phyloP scores from a whole-genome alignment of 148 eudicot species.

The Rhododendron simsii region DNA sequence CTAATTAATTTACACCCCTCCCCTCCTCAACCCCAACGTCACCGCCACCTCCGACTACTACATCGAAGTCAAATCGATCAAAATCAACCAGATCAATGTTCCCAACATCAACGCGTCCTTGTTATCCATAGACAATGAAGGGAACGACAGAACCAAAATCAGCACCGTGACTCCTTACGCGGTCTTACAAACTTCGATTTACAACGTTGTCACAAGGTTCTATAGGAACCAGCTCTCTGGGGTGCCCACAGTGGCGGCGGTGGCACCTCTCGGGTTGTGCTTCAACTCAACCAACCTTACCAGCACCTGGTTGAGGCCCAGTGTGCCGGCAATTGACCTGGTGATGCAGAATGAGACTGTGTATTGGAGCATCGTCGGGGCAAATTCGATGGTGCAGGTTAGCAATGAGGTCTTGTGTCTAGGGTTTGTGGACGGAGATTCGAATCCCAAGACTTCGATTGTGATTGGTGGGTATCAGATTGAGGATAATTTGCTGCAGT shows the following conservation, averaged over 20 bases:
- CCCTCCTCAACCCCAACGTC: slow-evolving; percentile 17
- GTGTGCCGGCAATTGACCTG: slow-evolving; percentile 35
- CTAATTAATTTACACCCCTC: slow-evolving; percentile 45
- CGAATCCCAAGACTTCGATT: slow-evolving; percentile 16
- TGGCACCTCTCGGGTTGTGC: slow-evolving; percentile 37
- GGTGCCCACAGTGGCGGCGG: slow-evolving; percentile 17
- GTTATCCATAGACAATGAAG: slow-evolving; percentile 16
- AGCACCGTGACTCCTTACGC: slow-evolving; percentile 48
- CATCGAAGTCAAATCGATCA: slow-evolving; percentile 26
- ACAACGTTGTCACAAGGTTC: slow-evolving; percentile 14
- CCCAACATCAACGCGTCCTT: slow-evolving; percentile 21
- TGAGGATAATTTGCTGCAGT: slow-evolving; percentile 46
- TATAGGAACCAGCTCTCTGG: slow-evolving; percentile 15
- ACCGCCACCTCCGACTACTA: slow-evolving; percentile 25
- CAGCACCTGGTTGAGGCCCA: slow-evolving; percentile 17
- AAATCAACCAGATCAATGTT: slow-evolving; percentile 13
- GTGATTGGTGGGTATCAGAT: slow-evolving; percentile 49
- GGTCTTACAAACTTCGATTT: slow-evolving; percentile 27
- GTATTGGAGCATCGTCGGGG: slow-evolving; percentile 32
- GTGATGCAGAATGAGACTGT: slow-evolving; percentile 31
- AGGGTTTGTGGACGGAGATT: slow-evolving; percentile 50
- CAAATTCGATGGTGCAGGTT: slow-evolving; percentile 44
- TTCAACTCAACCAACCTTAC: slow-evolving; percentile 9
- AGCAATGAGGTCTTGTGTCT: slow-evolving; percentile 24
- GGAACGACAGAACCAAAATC: slow-evolving; percentile 44